A percentile compares a stretch with the other conserved stretches of the same genome.
Evolutionary conservation across 106 monocot genomes (phyloP).

Genomic region (Narthecium ossifragum): DNA sequence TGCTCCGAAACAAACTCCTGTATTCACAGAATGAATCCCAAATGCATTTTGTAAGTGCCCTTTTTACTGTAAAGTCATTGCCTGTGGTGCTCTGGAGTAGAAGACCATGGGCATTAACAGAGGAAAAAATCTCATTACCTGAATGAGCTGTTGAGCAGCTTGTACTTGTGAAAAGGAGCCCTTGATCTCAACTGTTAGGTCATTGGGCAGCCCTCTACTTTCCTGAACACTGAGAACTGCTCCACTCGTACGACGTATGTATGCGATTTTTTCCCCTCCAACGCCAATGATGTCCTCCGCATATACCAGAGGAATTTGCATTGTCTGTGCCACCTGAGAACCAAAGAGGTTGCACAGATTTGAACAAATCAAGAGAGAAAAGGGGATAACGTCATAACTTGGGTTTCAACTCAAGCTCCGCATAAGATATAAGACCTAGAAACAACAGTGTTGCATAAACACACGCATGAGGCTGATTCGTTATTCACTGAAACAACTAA

Average conservation of each 20-base stretch:
- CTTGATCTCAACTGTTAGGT: conserved; percentile 67
- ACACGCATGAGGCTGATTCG: too few relatives aligned
- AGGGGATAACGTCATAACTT: too few relatives aligned
- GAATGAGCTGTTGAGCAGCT: conserved; percentile 48
- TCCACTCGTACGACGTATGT: conserved; percentile 51
- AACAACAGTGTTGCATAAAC: too few relatives aligned
- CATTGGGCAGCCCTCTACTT: conserved; percentile 28
- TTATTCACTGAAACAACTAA: too few relatives aligned
- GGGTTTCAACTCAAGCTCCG: too few relatives aligned
- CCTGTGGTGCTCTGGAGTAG: too few relatives aligned
- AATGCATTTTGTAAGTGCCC: too few relatives aligned
- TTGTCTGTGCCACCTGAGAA: conserved; percentile 50
- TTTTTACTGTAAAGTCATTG: too few relatives aligned
- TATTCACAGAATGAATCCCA: neutral
- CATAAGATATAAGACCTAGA: too few relatives aligned
- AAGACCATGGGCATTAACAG: too few relatives aligned
- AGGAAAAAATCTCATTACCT: conserved; percentile 24
- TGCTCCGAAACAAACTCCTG: conserved; percentile 44
- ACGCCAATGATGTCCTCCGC: conserved; percentile 66
- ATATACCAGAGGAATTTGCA: conserved; percentile 62
- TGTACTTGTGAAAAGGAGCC: conserved; percentile 51
- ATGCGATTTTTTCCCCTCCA: conserved; percentile 43
- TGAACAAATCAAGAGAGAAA: too few relatives aligned
- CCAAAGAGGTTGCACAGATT: too few relatives aligned
- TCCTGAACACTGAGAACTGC: conserved; percentile 53